Conservation (phyloP, 345 rosid genomes). For the Aegle marmelos region DNA sequence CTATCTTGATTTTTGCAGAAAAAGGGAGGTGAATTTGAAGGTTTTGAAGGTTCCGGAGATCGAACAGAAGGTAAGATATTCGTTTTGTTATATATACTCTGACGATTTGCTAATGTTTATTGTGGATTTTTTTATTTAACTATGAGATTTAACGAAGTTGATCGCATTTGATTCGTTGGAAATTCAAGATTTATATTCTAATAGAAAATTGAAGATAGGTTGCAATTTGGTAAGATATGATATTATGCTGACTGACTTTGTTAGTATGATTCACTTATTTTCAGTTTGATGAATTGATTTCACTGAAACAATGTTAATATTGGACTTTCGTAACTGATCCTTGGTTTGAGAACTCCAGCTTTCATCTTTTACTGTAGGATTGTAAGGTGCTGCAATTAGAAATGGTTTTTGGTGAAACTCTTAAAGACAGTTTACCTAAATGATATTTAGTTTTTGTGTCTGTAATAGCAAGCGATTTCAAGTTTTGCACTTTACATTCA, state of each 20-base stretch:
- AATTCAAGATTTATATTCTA: neutral
- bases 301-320: neutral
- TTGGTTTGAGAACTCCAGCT: neutral
- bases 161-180: neutral
- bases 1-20: constrained; percentile 40
- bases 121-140: neutral
- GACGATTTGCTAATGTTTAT: neutral
- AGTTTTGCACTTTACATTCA: neutral
- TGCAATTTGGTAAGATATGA: neutral
- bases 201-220: neutral
- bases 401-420: neutral
- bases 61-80: constrained; percentile 78
- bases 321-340: neutral
- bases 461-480: neutral
- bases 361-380: neutral
- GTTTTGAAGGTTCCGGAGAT: constrained; percentile 96
- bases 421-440: neutral
- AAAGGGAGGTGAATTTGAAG: constrained; percentile 97
- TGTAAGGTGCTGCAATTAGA: neutral
- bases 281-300: neutral
- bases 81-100: neutral
- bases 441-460: neutral
- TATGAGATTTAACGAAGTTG: neutral
- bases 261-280: neutral
- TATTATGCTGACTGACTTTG: neutral